These are phyloP conservation scores for Lentithecium fluviatile DNA, from an alignment of 495 filamentous ascomycete species.

Conservation along the genomic window DNA sequence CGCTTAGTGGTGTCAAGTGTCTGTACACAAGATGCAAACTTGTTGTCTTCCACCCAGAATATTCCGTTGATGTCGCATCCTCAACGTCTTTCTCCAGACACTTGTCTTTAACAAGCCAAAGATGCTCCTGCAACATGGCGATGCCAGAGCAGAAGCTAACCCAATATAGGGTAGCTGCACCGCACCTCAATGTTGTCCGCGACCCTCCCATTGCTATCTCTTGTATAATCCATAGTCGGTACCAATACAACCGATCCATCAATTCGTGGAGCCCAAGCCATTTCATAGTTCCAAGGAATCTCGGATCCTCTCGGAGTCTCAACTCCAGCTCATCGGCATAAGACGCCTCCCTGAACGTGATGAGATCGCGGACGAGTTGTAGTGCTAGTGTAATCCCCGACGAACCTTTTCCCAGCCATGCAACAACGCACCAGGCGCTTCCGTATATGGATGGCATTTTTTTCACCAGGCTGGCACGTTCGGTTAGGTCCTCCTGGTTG, in stretches of 20 bases:
- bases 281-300: not conserved
- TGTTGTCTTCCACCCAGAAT: not conserved
- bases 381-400: not conserved
- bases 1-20: not conserved
- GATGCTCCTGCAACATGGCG: conserved; percentile 4
- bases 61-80: not conserved
- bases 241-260: conserved; percentile 3
- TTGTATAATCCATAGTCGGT: conserved; percentile 12
- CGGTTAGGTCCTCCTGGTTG: conserved; percentile 8
- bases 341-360: not conserved
- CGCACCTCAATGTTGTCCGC: not conserved
- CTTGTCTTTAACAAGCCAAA: conserved; percentile 2
- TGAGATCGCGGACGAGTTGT: not conserved
- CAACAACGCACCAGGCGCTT: conserved; percentile 1
- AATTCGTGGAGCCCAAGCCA: conserved; percentile 3
- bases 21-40: conserved; percentile 7
- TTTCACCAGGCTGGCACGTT: not conserved
- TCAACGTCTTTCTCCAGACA: not conserved
- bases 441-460: conserved; percentile 3
- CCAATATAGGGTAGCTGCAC: not conserved
- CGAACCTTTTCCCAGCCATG: conserved; percentile 5
- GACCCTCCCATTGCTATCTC: conserved; percentile 2
- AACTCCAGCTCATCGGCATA: not conserved
- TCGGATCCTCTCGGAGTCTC: not conserved
- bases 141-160: not conserved